Evolutionary conservation across 1,284 basidiomycete species (phyloP).

Genomic region (Bjerkandera adusta): DNA sequence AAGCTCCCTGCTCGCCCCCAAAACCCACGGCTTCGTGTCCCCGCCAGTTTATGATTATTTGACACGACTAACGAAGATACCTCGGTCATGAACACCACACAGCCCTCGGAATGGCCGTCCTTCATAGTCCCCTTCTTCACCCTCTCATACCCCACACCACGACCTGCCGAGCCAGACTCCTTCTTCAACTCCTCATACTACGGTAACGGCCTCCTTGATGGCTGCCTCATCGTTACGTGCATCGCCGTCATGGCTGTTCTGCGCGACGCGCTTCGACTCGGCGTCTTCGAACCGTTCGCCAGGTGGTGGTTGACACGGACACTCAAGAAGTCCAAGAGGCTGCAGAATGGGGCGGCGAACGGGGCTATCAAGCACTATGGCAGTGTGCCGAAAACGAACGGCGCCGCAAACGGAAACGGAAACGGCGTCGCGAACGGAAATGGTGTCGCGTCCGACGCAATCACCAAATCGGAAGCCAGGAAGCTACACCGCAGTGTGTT

Average conservation of each 20-base stretch:
- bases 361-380: slow-evolving; percentile 29
- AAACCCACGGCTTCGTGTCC: slow-evolving; percentile 13
- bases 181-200: slow-evolving; percentile 70
- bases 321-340: slow-evolving; percentile 32
- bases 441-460: slow-evolving; percentile 18
- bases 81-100: slow-evolving; percentile 28
- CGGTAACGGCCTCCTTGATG: slow-evolving; percentile 66
- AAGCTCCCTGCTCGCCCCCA: slow-evolving; percentile 1
- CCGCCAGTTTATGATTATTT: slow-evolving; percentile 25
- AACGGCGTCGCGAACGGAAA: slow-evolving; percentile 32
- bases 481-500: slow-evolving; percentile 70
- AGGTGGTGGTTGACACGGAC: slow-evolving; percentile 65
- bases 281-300: slow-evolving; percentile 77
- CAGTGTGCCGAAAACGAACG: slow-evolving; percentile 21
- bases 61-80: slow-evolving; percentile 22
- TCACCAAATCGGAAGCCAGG: slow-evolving; percentile 40
- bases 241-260: slow-evolving; percentile 78
- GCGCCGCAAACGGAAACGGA: slow-evolving; percentile 29
- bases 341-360: slow-evolving; percentile 27
- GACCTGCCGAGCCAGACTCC: slow-evolving; percentile 60
- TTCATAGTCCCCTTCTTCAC: slow-evolving; percentile 66
- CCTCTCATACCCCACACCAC: slow-evolving; percentile 67
- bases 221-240: slow-evolving; percentile 68
- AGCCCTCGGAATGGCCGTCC: slow-evolving; percentile 41
- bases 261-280: slow-evolving; percentile 73